Conservation (phyloP, 2,329 filamentous ascomycete species). For the Penicillium hesseltinei region DNA sequence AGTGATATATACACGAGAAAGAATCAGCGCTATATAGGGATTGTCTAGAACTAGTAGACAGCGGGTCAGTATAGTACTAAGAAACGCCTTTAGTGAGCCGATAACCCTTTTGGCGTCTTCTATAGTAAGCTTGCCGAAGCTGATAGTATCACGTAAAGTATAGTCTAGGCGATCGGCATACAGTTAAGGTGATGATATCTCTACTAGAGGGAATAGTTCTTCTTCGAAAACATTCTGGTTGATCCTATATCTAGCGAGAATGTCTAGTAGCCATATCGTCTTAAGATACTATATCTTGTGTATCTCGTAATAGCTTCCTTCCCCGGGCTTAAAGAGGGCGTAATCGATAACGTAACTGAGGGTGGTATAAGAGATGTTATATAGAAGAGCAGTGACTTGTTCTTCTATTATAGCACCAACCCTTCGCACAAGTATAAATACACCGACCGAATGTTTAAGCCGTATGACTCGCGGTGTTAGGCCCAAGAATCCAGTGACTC, state of each 20-base stretch:
- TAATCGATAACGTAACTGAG: slow-evolving; percentile 45
- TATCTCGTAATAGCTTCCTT: slow-evolving; percentile 42
- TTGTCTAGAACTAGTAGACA: slow-evolving; percentile 37
- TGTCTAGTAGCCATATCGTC: slow-evolving; percentile 34
- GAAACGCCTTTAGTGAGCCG: slow-evolving; percentile 30
- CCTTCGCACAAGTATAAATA: slow-evolving; percentile 39
- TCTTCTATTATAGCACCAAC: slow-evolving; percentile 38
- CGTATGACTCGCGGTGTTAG: slow-evolving; percentile 38
- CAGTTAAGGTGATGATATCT: slow-evolving; percentile 39
- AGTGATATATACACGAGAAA: slow-evolving; percentile 36
- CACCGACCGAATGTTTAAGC: slow-evolving; percentile 43
- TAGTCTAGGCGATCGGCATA: slow-evolving; percentile 46
- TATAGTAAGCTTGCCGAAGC: slow-evolving; percentile 32
- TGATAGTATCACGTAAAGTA: slow-evolving; percentile 37
- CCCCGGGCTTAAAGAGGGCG: slow-evolving; percentile 38
- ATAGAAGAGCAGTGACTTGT: slow-evolving; percentile 41
- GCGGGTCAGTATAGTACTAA: slow-evolving; percentile 20
- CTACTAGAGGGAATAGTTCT: slow-evolving; percentile 41
- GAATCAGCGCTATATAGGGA: slow-evolving; percentile 27
- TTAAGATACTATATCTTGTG: slow-evolving; percentile 40
- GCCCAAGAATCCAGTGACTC: slow-evolving; percentile 37
- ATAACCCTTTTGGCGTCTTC: slow-evolving; percentile 31
- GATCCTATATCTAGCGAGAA: slow-evolving; percentile 35
- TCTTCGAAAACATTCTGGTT: slow-evolving; percentile 36
- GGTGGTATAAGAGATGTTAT: slow-evolving; percentile 42